These are phyloP conservation scores for Russula compacta DNA, from an alignment of 768 basidiomycete species.

Conservation along the genomic window DNA sequence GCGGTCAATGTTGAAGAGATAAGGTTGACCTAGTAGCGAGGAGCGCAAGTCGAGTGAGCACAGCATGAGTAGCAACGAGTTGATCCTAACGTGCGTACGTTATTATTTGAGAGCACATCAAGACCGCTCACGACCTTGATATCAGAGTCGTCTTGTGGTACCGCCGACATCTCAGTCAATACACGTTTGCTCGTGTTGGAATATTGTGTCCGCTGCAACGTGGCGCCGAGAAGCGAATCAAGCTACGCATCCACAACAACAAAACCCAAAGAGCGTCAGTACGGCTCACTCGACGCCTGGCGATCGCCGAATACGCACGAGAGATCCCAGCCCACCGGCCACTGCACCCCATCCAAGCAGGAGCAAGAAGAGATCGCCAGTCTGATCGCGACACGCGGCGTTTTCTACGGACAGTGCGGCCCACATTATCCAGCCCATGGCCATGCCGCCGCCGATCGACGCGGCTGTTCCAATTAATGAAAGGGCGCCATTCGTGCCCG, in stretches of 20 bases:
- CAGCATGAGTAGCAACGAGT: too few relatives aligned
- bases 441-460: constrained; percentile 60
- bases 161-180: constrained; percentile 44
- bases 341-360: constrained; percentile 51
- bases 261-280: neutral
- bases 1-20: constrained; percentile 19
- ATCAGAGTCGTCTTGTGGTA: constrained; percentile 28
- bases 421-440: constrained; percentile 60
- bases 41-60: neutral
- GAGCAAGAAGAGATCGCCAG: constrained; percentile 31
- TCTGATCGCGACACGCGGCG: constrained; percentile 37
- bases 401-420: constrained; percentile 54
- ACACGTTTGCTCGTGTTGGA: constrained; percentile 51
- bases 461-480: constrained; percentile 66
- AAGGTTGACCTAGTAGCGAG: constrained; percentile 15
- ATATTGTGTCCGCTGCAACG: constrained; percentile 73
- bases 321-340: constrained; percentile 70
- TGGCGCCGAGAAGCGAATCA: constrained; percentile 84
- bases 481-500: constrained; percentile 87
- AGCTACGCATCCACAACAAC: constrained; percentile 34
- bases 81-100: constrained; percentile 36
- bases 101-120: constrained; percentile 74
- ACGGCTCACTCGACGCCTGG: neutral
- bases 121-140: constrained; percentile 54
- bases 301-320: constrained; percentile 38